Conservation (phyloP, 2,329 filamentous ascomycete genomes). For the Stachybotrys chlorohalonatus region DNA sequence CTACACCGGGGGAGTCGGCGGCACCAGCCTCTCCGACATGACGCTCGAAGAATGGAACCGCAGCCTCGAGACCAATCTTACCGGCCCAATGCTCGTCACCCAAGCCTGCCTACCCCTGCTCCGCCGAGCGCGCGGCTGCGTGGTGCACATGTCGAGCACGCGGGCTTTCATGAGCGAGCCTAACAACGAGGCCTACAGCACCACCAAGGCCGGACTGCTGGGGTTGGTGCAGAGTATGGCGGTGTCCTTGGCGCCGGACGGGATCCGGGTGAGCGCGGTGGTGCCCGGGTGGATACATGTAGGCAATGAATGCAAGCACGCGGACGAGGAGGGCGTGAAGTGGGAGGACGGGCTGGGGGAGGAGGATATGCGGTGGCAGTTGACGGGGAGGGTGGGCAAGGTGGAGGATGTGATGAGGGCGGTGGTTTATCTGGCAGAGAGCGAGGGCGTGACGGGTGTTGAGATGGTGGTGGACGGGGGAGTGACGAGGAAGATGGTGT, state of each 20-base stretch:
- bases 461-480: constrained; percentile 20
- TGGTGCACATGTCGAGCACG: constrained; percentile 40
- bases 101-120: constrained; percentile 18
- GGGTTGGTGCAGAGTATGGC: constrained; percentile 40
- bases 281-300: constrained; percentile 45
- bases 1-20: constrained; percentile 23
- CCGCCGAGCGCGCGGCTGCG: constrained; percentile 12
- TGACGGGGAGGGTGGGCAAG: constrained; percentile 38
- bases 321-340: constrained; percentile 23
- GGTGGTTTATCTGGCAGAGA: constrained; percentile 15
- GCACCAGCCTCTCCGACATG: constrained; percentile 16
- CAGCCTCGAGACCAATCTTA: constrained; percentile 26
- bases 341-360: constrained; percentile 37
- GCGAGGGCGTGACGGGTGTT: constrained; percentile 16
- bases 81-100: constrained; percentile 21
- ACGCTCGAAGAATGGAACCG: constrained; percentile 27
- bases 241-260: constrained; percentile 30
- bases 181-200: constrained; percentile 39
- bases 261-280: constrained; percentile 38
- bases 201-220: constrained; percentile 40
- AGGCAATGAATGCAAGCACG: constrained; percentile 20
- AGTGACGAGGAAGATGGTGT: constrained; percentile 20
- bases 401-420: constrained; percentile 30
- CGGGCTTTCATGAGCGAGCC: constrained; percentile 38
- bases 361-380: constrained; percentile 38